Conservation (phyloP, 805 yeast species). For the Vanderwaltozyma yarrowii region DNA sequence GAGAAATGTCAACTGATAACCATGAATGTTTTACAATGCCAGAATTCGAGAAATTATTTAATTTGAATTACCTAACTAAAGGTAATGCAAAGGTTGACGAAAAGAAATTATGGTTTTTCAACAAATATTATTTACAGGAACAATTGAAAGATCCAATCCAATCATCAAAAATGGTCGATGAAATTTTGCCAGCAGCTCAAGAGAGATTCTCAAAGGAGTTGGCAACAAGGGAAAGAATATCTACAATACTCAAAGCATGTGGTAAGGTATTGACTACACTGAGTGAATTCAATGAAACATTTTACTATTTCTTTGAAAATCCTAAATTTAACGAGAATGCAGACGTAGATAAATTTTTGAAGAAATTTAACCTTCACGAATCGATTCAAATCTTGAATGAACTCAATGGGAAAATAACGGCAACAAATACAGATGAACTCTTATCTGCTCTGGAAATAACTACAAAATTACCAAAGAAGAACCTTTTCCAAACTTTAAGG, state of each 20-base stretch:
- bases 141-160: conserved; percentile 32
- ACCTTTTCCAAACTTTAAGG: conserved; percentile 49
- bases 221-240: conserved; percentile 27
- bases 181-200: conserved; percentile 17
- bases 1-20: conserved; percentile 38
- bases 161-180: conserved; percentile 31
- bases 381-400: conserved; percentile 10
- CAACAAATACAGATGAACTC: conserved; percentile 4
- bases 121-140: conserved; percentile 52
- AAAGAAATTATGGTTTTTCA: conserved; percentile 64
- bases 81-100: conserved; percentile 91
- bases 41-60: conserved; percentile 47
- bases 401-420: conserved; percentile 5
- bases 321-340: conserved; percentile 15
- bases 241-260: conserved; percentile 33
- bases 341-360: conserved; percentile 21
- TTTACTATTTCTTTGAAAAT: conserved; percentile 39
- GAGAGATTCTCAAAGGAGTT: conserved; percentile 4
- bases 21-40: conserved; percentile 44
- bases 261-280: conserved; percentile 43
- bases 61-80: conserved; percentile 66
- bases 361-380: conserved; percentile 7
- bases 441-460: background rate
- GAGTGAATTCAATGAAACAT: conserved; percentile 40
- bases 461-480: conserved; percentile 19